phyloP scores from a whole-genome alignment of 805 yeast genomes.

The Clavispora vitiphila region DNA sequence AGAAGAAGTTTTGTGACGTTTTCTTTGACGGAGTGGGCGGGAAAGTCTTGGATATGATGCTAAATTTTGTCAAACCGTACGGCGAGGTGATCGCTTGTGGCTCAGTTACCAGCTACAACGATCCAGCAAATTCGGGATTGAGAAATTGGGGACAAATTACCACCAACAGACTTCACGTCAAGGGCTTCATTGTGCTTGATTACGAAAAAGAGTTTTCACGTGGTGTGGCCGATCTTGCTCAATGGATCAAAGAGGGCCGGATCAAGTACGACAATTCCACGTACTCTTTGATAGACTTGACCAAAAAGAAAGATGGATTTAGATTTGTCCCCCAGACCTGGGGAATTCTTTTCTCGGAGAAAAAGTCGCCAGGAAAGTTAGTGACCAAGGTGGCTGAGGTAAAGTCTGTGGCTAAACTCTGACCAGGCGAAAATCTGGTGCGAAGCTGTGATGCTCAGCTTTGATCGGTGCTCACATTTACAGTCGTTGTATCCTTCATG shows the following conservation, averaged over 20 bases:
- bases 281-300: slow-evolving; percentile 15
- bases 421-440: too few species aligned
- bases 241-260: slow-evolving; percentile 15
- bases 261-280: slow-evolving; percentile 12
- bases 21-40: too few species aligned
- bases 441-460: too few species aligned
- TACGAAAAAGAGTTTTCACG: slow-evolving; percentile 7
- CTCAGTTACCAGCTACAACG: too few species aligned
- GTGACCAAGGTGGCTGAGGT: slow-evolving; percentile 34
- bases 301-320: slow-evolving; percentile 23
- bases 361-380: slow-evolving; percentile 46
- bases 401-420: background rate
- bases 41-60: too few species aligned
- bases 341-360: slow-evolving; percentile 41
- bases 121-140: slow-evolving; percentile 29
- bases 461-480: too few species aligned
- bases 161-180: slow-evolving; percentile 39
- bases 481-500: too few species aligned
- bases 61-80: too few species aligned
- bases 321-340: slow-evolving; percentile 42
- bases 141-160: slow-evolving; percentile 41
- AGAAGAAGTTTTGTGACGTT: too few species aligned
- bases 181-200: slow-evolving; percentile 21
- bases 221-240: slow-evolving; percentile 10
- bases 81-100: too few species aligned